These are phyloP conservation scores for Colletotrichum phormii DNA, from an alignment of 2,329 filamentous ascomycete species.

Conservation along the genomic window DNA sequence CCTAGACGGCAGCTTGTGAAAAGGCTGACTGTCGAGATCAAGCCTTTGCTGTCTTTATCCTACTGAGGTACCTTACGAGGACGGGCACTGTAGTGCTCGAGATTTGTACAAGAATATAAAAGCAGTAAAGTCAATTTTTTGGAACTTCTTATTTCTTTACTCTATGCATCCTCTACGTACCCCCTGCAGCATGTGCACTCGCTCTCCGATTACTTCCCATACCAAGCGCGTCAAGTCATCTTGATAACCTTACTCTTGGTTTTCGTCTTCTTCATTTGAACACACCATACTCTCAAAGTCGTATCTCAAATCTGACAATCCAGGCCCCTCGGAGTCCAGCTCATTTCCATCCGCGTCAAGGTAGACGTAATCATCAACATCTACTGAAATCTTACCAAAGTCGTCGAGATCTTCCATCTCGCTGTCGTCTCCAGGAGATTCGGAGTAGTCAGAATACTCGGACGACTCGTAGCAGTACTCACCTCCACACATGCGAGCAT, in stretches of 20 bases:
- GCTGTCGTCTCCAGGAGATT: not conserved
- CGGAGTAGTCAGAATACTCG: accelerated
- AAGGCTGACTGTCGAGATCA: too few relatives aligned
- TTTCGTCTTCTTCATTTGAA: not conserved
- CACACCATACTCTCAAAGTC: not conserved
- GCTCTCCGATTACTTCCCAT: accelerated
- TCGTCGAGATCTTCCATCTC: not conserved
- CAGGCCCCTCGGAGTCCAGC: not conserved
- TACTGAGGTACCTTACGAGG: too few relatives aligned
- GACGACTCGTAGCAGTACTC: too few relatives aligned
- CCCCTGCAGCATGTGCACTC: not conserved
- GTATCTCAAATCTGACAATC: not conserved
- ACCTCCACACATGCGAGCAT: not conserved
- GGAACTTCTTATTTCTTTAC: too few relatives aligned
- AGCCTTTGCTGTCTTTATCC: too few relatives aligned
- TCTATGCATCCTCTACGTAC: not conserved
- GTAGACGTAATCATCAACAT: not conserved
- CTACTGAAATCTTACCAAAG: not conserved
- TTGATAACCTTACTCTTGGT: not conserved
- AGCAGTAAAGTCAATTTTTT: too few relatives aligned
- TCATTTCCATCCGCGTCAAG: not conserved
- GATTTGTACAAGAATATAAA: too few relatives aligned
- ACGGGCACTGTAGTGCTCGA: too few relatives aligned
- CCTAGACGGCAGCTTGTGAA: too few relatives aligned
- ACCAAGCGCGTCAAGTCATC: not conserved